A percentile compares a stretch with the other conserved stretches of the same genome.
Conservation (phyloP, 768 basidiomycete species). For the Collybia mongolica region DNA sequence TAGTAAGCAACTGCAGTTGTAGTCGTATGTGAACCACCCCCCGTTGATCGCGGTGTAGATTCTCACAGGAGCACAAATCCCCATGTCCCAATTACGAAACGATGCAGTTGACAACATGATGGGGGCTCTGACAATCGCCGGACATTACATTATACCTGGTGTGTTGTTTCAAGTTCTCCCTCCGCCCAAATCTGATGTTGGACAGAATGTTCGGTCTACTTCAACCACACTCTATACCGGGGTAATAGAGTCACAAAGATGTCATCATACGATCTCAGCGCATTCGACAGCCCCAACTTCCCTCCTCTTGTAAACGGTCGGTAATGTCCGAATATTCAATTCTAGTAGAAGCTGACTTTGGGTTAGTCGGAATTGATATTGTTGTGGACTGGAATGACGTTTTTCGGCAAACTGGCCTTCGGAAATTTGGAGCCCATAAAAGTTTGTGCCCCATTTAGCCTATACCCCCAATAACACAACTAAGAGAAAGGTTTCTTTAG, state of each 20-base stretch:
- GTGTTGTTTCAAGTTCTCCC: constrained; percentile 6
- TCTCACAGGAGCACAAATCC: constrained; percentile 91
- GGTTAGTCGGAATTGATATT: constrained; percentile 84
- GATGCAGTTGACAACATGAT: constrained; percentile 93
- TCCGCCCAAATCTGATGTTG: background rate
- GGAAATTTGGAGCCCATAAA: constrained; percentile 83
- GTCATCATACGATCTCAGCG: constrained; percentile 81
- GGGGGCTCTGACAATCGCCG: constrained; percentile 85
- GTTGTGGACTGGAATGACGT: constrained; percentile 88
- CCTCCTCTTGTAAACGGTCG: constrained; percentile 78
- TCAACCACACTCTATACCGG: constrained; percentile 85
- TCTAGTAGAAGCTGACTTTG: constrained; percentile 6
- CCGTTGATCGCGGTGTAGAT: constrained; percentile 49
- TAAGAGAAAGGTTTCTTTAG: constrained; percentile 34
- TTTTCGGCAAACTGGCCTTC: constrained; percentile 74
- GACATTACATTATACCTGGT: constrained; percentile 92
- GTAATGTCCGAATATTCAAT: background rate
- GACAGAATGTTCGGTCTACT: constrained; percentile 84
- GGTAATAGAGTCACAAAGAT: constrained; percentile 83
- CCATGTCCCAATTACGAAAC: constrained; percentile 86
- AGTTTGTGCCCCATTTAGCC: constrained; percentile 30
- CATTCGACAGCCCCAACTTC: constrained; percentile 86
- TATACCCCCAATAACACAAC: background rate
- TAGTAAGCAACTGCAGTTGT: constrained; percentile 45
- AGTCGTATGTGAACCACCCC: background rate